phyloP scores from a whole-genome alignment of 202 grass and related monocot species.

The Zizania palustris region DNA sequence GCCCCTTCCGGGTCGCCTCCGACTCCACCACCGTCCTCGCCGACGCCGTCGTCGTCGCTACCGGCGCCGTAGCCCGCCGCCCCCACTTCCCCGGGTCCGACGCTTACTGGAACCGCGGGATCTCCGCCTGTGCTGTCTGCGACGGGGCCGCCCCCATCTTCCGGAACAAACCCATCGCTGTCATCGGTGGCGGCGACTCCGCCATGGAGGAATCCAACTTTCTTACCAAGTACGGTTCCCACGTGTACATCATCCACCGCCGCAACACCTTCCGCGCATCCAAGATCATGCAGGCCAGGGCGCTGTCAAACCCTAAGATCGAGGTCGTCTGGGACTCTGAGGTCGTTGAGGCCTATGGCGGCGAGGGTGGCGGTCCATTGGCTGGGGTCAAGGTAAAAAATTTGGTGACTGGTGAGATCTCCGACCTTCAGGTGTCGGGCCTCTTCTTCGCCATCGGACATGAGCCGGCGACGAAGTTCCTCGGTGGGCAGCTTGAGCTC shows the following conservation, averaged over 20 bases:
- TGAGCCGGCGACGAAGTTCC: conserved; percentile 93
- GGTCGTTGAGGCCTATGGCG: conserved; percentile 83
- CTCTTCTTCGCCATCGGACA: conserved; percentile 95
- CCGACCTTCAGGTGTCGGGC: conserved; percentile 67
- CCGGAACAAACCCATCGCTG: conserved; percentile 83
- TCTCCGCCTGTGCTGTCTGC: conserved; percentile 92
- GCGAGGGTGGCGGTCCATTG: conserved; percentile 49
- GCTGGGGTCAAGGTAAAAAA: conserved; percentile 84
- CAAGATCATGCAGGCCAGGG: conserved; percentile 96
- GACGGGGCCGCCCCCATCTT: conserved; percentile 92
- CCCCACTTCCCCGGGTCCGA: conserved; percentile 79
- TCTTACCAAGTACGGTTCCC: conserved; percentile 86
- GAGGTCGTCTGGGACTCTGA: conserved; percentile 78
- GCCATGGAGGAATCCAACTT: conserved; percentile 95
- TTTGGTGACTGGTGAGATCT: conserved; percentile 58
- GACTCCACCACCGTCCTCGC: conserved; percentile 69
- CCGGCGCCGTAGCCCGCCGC: conserved; percentile 77
- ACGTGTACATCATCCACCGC: conserved; percentile 81
- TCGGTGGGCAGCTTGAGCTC: conserved; percentile 81
- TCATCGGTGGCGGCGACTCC: conserved; percentile 90
- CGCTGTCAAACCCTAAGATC: conserved; percentile 86
- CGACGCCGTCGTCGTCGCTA: conserved; percentile 78
- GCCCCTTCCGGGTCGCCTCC: conserved; percentile 69
- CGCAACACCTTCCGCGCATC: conserved; percentile 77
- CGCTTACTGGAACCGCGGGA: conserved; percentile 83